Evolutionary conservation across 345 rosid genomes (phyloP).

Genomic region (Linum lewisii): DNA sequence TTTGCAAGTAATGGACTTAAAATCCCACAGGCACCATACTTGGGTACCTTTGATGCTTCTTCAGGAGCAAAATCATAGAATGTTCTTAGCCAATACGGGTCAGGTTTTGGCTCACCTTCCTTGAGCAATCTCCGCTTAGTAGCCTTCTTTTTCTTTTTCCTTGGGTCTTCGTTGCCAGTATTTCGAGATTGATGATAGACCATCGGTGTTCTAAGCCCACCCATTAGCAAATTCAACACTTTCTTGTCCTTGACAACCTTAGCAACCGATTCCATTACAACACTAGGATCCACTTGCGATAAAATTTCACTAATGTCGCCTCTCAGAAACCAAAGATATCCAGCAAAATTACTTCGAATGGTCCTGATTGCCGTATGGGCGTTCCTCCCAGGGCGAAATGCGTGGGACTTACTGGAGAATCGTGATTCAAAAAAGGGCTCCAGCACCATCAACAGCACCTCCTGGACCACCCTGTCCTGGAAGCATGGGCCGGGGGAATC

Average conservation of each 20-base stretch:
- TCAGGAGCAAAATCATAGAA: slow-evolving; percentile 80
- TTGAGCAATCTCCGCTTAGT: slow-evolving; percentile 68
- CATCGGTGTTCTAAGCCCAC: slow-evolving; percentile 30
- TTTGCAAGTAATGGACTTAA: slow-evolving; percentile 89
- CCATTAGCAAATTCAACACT: slow-evolving; percentile 51
- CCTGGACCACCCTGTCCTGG: slow-evolving; percentile 88
- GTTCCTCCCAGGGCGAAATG: slow-evolving; percentile 85
- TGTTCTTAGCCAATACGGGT: slow-evolving; percentile 89
- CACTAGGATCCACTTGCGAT: slow-evolving; percentile 32
- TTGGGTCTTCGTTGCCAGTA: slow-evolving; percentile 24
- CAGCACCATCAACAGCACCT: slow-evolving; percentile 69
- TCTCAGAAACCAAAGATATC: slow-evolving; percentile 82
- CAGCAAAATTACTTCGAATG: slow-evolving; percentile 77
- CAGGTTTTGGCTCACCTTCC: slow-evolving; percentile 86
- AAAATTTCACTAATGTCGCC: slow-evolving; percentile 70
- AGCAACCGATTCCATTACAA: slow-evolving; percentile 46
- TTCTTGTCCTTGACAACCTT: slow-evolving; percentile 65
- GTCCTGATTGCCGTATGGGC: slow-evolving; percentile 87
- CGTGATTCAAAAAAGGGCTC: slow-evolving; percentile 79
- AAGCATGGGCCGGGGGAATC: slow-evolving; percentile 54
- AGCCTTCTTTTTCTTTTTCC: slow-evolving; percentile 28
- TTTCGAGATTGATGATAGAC: slow-evolving; percentile 20
- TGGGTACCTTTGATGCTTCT: slow-evolving; percentile 81
- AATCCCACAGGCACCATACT: slow-evolving; percentile 78
- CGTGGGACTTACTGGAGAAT: slow-evolving; percentile 62